A percentile compares a stretch with the other conserved stretches of the same genome.
Conservation (phyloP, 345 rosid genomes). For the Gossypium ekmanianum region DNA sequence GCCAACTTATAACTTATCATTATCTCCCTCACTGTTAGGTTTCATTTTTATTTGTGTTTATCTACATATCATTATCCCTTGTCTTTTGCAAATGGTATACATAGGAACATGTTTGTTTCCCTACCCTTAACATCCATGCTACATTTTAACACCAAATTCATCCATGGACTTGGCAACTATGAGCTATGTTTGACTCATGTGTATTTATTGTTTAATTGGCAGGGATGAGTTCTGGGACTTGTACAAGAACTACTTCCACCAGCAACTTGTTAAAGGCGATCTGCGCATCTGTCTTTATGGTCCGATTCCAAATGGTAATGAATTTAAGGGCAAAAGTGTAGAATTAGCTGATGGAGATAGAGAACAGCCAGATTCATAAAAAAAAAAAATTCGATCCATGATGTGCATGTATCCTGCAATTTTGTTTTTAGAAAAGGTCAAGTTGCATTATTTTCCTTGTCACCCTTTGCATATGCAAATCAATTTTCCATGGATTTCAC, state of each 20-base stretch:
- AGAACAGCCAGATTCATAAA: neutral
- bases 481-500: neutral
- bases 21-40: neutral
- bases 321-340: conserved; percentile 33
- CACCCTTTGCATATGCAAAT: neutral
- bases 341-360: conserved; percentile 21
- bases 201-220: conserved; percentile 20
- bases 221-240: conserved; percentile 91
- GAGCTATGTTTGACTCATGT: neutral
- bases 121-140: neutral
- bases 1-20: neutral
- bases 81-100: neutral
- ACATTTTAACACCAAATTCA: neutral
- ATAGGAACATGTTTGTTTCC: neutral
- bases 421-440: neutral
- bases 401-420: neutral
- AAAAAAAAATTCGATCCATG: neutral
- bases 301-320: conserved; percentile 32
- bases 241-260: conserved; percentile 70
- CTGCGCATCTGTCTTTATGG: conserved; percentile 68
- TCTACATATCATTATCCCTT: neutral
- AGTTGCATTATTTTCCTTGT: neutral
- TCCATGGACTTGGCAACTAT: neutral
- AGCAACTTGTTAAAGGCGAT: conserved; percentile 43
- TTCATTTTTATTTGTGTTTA: neutral